Percentiles rank a stretch among this genome's conserved stretches.
Evolutionary conservation across 2,329 filamentous ascomycete genomes (phyloP).

Genomic region (Colletotrichum lupini): DNA sequence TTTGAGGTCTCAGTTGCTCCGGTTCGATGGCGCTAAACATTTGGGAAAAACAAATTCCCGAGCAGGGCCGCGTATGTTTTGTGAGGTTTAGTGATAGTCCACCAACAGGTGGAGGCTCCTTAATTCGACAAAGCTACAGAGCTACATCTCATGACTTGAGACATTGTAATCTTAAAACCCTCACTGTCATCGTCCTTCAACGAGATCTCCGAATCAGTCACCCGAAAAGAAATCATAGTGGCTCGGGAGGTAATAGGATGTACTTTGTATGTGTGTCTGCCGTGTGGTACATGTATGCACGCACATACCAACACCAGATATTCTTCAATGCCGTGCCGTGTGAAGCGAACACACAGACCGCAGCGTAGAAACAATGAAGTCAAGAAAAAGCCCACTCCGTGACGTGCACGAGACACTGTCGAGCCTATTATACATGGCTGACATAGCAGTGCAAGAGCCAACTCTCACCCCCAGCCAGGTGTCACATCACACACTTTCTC

Average conservation of each 20-base stretch:
- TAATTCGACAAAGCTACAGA: not conserved
- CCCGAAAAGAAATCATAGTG: not conserved
- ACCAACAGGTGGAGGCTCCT: not conserved
- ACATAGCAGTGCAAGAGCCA: slow-evolving; percentile 16
- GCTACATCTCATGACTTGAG: not conserved
- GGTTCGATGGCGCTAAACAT: not conserved
- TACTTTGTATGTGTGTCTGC: too few species aligned
- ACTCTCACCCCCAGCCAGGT: not conserved
- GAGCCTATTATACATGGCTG: slow-evolving; percentile 26
- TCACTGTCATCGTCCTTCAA: not conserved
- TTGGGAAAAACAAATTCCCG: not conserved
- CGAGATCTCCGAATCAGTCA: not conserved
- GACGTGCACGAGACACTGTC: slow-evolving; percentile 32
- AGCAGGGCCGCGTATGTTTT: not conserved
- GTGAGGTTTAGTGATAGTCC: not conserved
- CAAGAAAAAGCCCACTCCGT: slow-evolving; percentile 10
- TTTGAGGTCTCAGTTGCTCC: not conserved
- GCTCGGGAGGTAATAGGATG: too few species aligned
- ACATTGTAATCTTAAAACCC: not conserved
- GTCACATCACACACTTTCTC: not conserved
- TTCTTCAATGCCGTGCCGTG: not conserved
- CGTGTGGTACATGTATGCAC: not conserved
- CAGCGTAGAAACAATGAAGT: slow-evolving; percentile 4
- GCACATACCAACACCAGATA: not conserved
- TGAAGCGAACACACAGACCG: not conserved